Percentiles rank a stretch among this genome's conserved stretches.
Evolutionary conservation across 1,284 basidiomycete genomes (phyloP).

Genomic region (Stygiomarasmius scandens): DNA sequence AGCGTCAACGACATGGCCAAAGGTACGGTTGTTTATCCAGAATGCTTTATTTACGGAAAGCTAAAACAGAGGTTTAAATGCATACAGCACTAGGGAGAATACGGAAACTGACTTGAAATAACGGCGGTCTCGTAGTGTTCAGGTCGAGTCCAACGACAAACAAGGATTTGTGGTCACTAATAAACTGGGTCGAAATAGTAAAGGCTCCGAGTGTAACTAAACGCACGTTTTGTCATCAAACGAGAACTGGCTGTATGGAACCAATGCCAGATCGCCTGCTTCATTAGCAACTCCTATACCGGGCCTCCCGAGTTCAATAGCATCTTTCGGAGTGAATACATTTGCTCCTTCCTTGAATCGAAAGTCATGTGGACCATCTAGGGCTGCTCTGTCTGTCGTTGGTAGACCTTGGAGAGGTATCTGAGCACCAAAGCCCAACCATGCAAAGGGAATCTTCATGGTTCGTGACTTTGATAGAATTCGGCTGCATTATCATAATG

Average conservation of each 20-base stretch:
- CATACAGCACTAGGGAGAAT: background rate
- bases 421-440: constrained; percentile 56
- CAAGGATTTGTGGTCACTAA: constrained; percentile 70
- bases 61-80: constrained; percentile 34
- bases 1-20: constrained; percentile 65
- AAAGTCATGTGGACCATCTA: constrained; percentile 39
- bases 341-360: constrained; percentile 56
- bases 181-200: background rate
- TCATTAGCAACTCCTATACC: constrained; percentile 64
- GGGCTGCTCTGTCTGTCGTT: constrained; percentile 28
- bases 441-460: constrained; percentile 43
- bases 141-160: constrained; percentile 60
- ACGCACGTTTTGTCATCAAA: constrained; percentile 72
- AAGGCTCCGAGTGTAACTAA: too few relatives aligned
- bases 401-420: constrained; percentile 38
- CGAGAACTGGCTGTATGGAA: constrained; percentile 70
- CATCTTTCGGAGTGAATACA: constrained; percentile 70
- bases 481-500: too few relatives aligned
- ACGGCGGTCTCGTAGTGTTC: constrained; percentile 50
- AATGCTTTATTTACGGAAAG: constrained; percentile 70
- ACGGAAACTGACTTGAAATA: constrained; percentile 21
- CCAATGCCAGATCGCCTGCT: constrained; percentile 65
- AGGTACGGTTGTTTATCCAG: constrained; percentile 69
- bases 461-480: too few relatives aligned
- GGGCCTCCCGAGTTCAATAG: constrained; percentile 74